Evolutionary conservation across 139 green algal genomes (phyloP).

Genomic region (Gonium pectorale): DNA sequence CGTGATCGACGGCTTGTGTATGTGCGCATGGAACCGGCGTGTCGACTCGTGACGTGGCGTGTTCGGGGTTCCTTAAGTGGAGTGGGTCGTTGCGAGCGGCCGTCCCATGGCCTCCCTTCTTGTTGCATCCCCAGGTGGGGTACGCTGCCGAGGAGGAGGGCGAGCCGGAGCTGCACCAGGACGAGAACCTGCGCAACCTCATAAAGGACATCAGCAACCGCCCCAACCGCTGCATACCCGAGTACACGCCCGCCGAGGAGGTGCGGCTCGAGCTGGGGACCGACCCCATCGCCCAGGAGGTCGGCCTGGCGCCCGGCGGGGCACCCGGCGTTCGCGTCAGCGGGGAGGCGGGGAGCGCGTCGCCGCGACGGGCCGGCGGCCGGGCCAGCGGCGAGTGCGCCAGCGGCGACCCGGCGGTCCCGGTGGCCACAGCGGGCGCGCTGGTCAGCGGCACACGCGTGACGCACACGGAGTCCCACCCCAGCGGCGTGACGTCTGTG

Average conservation of each 20-base stretch:
- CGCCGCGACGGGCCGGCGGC: not conserved
- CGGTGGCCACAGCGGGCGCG: too few relatives aligned
- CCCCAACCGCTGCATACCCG: slow-evolving; percentile 9
- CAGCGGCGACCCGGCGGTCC: too few relatives aligned
- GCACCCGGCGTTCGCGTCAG: not conserved
- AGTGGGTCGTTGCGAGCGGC: too few relatives aligned
- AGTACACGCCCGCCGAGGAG: not conserved
- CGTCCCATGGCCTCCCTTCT: too few relatives aligned
- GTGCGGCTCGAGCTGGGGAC: not conserved
- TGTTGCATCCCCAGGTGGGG: slow-evolving; percentile 11
- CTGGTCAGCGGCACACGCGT: not conserved
- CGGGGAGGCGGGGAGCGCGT: not conserved
- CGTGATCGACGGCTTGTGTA: too few relatives aligned
- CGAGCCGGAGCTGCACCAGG: not conserved
- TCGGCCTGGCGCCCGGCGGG: not conserved
- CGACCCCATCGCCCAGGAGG: slow-evolving; percentile 11
- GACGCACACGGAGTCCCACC: too few relatives aligned
- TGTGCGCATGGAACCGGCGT: too few relatives aligned
- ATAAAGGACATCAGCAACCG: slow-evolving; percentile 44
- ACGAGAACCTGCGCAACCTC: slow-evolving; percentile 13
- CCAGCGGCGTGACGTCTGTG: too few relatives aligned
- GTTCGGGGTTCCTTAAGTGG: too few relatives aligned
- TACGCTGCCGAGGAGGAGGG: slow-evolving; percentile 9
- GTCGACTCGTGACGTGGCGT: too few relatives aligned
- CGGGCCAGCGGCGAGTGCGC: too few relatives aligned